Evolutionary conservation across 2,329 filamentous ascomycete genomes (phyloP), one percentile per base, ranked within the genome.

Genomic region (Trichoderma pleuroti): DNA sequence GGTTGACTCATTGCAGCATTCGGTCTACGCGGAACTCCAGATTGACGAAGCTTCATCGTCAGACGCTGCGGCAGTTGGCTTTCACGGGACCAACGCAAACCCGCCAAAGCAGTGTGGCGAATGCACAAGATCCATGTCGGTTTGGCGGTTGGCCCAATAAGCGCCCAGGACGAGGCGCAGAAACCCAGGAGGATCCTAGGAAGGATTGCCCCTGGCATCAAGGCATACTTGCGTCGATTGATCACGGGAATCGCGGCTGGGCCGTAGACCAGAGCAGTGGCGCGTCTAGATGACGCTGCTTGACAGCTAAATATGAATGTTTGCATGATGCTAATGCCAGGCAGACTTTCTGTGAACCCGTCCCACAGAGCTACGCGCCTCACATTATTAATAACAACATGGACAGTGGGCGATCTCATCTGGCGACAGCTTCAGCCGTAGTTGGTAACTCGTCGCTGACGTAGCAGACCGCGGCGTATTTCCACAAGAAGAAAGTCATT

Each of bases 131-230:
- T 49, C 65, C 65, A 34, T 68, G 65, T 68, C 65, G 14, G 28
- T 36, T 42, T 60, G 56, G 56, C 65, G 56, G 65, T 68, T 68
- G 65, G 65, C 65, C 65, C 65, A 68, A 68, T 68, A 68, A 68
- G 65, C 65, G 65, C 65, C 56, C n/a, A n/a, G 28, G 56, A 68
- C 65, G 65, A 68, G 65, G 65, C 56, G 65, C 65, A 68, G 65
- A 60, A 21, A 49, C n/a, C 46, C 56, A 68, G 65, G 65, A 68
- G 65, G 65, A 68, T 68, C 65, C 28, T 21, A 59, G n/a, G 65
- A 68, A 68, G 65, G 65, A 68, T 68, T 68, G 14, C 65, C 65
- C 65, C 65, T 68, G 65, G 65, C 65, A 68, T 68, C 65, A 68
- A 68, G 65, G 65, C 65, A 68, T 68, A 68, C 56, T 68, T 46